A percentile compares a stretch with the other conserved stretches of the same genome.
Conservation (phyloP, 192 early-diverging fungal genomes). For the Cladochytrium replicatum region DNA sequence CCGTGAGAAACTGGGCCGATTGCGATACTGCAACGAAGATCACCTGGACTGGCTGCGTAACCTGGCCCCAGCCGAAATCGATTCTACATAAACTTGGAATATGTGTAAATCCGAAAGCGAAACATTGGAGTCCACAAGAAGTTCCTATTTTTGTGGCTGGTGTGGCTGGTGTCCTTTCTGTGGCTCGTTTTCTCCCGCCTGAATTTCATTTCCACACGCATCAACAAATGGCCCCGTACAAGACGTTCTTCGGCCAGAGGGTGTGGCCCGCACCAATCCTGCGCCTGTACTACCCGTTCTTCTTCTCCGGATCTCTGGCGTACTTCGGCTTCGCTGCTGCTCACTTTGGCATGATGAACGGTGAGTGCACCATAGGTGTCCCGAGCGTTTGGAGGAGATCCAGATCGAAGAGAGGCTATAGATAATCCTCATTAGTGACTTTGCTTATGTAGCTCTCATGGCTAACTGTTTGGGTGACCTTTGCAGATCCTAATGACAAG, state of each 20-base stretch:
- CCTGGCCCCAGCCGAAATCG: no score
- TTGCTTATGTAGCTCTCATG: background rate
- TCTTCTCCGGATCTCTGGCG: conserved; percentile 28
- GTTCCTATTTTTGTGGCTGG: no score
- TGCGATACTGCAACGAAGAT: no score
- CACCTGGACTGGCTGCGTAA: no score
- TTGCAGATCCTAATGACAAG: conserved; percentile 33
- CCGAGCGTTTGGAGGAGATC: background rate
- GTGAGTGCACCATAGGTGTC: conserved; percentile 18
- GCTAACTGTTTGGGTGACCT: background rate
- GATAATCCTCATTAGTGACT: background rate
- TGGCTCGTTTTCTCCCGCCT: no score
- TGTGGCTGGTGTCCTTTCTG: no score
- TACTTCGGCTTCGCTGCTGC: conserved; percentile 29
- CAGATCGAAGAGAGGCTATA: background rate
- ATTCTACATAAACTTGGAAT: no score
- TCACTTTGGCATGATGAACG: conserved; percentile 31
- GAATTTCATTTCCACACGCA: no score
- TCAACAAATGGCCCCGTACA: no score
- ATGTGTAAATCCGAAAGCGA: no score
- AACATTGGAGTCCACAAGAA: no score
- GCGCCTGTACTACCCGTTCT: conserved; percentile 42
- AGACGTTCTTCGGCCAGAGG: conserved; percentile 34
- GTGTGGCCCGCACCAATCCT: conserved; percentile 41
- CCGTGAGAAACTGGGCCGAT: no score